Conservation (phyloP, 1,139 yeast genomes). For the Debaryomyces singareniensis region DNA sequence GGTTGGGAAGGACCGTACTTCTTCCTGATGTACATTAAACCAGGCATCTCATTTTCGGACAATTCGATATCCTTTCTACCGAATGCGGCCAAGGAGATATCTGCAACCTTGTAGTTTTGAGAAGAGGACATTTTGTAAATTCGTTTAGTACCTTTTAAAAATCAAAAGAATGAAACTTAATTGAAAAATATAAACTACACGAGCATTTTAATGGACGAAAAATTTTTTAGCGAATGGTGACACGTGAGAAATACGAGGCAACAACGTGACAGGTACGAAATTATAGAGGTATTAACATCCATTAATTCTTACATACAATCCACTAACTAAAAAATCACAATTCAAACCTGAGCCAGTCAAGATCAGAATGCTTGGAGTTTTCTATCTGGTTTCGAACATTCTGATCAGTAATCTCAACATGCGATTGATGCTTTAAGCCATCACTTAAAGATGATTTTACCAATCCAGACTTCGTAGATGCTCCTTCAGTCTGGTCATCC, state of each 20-base stretch:
- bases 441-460: conserved; percentile 19
- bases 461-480: conserved; percentile 6
- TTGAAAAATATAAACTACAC: too few relatives aligned
- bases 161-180: too few relatives aligned
- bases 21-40: conserved; percentile 96
- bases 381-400: neutral
- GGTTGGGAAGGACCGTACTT: conserved; percentile 93
- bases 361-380: conserved; percentile 9
- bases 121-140: conserved; percentile 22
- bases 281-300: too few relatives aligned
- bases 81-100: conserved; percentile 97
- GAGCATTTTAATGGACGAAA: too few relatives aligned
- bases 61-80: conserved; percentile 99
- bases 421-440: conserved; percentile 17
- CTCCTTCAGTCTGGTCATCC: conserved; percentile 5
- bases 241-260: too few relatives aligned
- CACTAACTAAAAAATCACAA: conserved; percentile 12
- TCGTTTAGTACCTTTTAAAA: too few relatives aligned
- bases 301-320: neutral
- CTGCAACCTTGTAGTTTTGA: conserved; percentile 89
- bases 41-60: conserved; percentile 99
- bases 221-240: too few relatives aligned
- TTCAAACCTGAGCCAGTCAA: conserved; percentile 45
- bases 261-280: too few relatives aligned
- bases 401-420: conserved; percentile 2